Conservation (phyloP, 352 stramenopile genomes). For the Hyphochytrium catenoides region DNA sequence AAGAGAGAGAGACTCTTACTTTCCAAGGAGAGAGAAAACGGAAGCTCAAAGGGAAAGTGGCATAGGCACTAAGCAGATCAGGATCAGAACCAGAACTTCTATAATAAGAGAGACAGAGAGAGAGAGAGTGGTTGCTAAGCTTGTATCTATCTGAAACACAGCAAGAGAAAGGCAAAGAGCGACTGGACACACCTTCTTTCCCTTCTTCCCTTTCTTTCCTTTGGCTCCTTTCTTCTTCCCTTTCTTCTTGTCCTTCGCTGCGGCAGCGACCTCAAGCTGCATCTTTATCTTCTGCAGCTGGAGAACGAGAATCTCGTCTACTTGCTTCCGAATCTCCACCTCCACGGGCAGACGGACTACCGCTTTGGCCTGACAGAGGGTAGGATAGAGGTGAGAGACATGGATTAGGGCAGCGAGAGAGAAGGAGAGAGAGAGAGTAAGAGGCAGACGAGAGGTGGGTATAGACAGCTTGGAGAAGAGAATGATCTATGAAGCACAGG, state of each 20-base stretch:
- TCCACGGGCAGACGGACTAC: constrained; percentile 61
- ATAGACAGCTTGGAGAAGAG: no score
- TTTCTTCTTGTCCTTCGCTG: constrained; percentile 56
- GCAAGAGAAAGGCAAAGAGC: not conserved
- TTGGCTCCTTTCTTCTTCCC: constrained; percentile 20
- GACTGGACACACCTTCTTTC: constrained; percentile 1
- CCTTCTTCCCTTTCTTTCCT: constrained; percentile 16
- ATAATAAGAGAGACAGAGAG: not conserved
- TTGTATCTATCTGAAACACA: not conserved
- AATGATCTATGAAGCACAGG: no score
- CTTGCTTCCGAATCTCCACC: constrained; percentile 53
- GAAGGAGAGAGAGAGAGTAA: no score
- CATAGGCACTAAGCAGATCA: constrained; percentile 2
- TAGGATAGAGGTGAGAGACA: no score
- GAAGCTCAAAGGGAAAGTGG: not conserved
- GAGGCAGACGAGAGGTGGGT: no score
- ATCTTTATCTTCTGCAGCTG: constrained; percentile 81
- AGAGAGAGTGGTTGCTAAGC: constrained; percentile 2
- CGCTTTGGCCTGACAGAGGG: no score
- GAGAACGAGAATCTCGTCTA: constrained; percentile 79
- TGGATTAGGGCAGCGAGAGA: no score
- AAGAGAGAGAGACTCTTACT: no score
- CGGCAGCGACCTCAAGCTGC: constrained; percentile 46
- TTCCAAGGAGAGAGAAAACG: no score
- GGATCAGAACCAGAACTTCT: not conserved